A percentile compares a stretch with the other conserved stretches of the same genome.
Conservation (phyloP, 495 filamentous ascomycete genomes). For the Recurvomyces mirabilis region DNA sequence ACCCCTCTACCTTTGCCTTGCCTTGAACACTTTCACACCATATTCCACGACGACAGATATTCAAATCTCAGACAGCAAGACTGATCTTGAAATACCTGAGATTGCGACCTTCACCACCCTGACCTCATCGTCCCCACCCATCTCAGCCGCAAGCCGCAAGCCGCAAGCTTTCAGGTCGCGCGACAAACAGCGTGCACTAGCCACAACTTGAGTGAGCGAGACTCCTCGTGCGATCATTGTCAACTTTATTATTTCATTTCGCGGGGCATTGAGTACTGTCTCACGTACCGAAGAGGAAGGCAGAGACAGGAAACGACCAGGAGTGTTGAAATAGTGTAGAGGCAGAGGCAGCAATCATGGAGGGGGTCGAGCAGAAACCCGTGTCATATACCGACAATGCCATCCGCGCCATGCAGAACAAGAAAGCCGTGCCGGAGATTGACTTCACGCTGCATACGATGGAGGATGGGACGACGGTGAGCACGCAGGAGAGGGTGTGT, state of each 20-base stretch:
- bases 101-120: background rate
- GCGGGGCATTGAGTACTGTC: background rate
- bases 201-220: too few species aligned
- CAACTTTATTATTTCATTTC: too few species aligned
- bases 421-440: conserved; percentile 91
- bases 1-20: too few species aligned
- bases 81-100: too few species aligned
- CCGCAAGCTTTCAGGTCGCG: conserved; percentile 1
- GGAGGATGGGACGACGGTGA: conserved; percentile 94
- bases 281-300: background rate
- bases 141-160: background rate
- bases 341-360: too few species aligned
- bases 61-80: too few species aligned
- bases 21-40: too few species aligned
- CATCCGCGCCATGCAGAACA: conserved; percentile 71
- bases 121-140: background rate
- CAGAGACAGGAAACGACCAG: too few species aligned
- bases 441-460: conserved; percentile 96
- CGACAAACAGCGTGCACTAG: conserved; percentile 2
- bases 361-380: conserved; percentile 23
- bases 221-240: too few species aligned
- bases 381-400: conserved; percentile 32
- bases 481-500: conserved; percentile 86
- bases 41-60: too few species aligned
- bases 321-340: too few species aligned